Percentiles rank a stretch among this genome's conserved stretches.
phyloP scores from a whole-genome alignment of 2,329 filamentous ascomycete genomes.

The Lasiodiplodia citricola region DNA sequence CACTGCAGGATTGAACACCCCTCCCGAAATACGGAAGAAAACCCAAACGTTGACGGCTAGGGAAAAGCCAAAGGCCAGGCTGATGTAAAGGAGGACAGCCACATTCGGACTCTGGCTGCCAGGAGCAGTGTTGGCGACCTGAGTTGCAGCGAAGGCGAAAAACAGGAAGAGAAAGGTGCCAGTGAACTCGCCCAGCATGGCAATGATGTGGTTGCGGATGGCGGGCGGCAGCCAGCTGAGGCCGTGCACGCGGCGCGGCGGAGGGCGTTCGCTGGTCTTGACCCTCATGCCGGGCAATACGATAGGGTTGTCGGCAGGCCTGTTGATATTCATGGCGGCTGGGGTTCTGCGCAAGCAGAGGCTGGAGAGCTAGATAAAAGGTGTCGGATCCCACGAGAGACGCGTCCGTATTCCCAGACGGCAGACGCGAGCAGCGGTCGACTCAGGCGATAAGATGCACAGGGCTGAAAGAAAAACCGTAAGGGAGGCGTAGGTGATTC shows the following conservation, averaged over 20 bases:
- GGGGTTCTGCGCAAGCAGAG: slow-evolving; percentile 11
- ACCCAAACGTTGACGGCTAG: slow-evolving; percentile 53
- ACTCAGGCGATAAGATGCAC: background rate
- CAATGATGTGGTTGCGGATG: slow-evolving; percentile 50
- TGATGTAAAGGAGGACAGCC: slow-evolving; percentile 45
- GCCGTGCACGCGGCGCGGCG: slow-evolving; percentile 46
- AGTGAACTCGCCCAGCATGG: slow-evolving; percentile 51
- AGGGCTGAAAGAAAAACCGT: slow-evolving; percentile 16
- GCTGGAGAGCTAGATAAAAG: slow-evolving; percentile 6
- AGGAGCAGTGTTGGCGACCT: slow-evolving; percentile 48
- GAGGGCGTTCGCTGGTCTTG: slow-evolving; percentile 39
- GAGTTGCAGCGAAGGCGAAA: slow-evolving; percentile 48
- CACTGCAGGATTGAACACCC: slow-evolving; percentile 43
- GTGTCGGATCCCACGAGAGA: background rate
- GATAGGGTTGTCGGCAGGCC: slow-evolving; percentile 42
- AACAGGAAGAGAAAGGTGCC: slow-evolving; percentile 50
- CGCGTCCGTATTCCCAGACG: background rate
- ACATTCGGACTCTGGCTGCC: slow-evolving; percentile 40
- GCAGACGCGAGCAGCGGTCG: background rate
- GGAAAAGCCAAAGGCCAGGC: slow-evolving; percentile 50
- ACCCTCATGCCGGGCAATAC: slow-evolving; percentile 47
- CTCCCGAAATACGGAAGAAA: slow-evolving; percentile 51
- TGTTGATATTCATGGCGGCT: slow-evolving; percentile 47
- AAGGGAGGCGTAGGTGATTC: slow-evolving; percentile 12
- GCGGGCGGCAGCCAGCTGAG: slow-evolving; percentile 52